Percentiles rank a stretch among this genome's conserved stretches.
phyloP scores from a whole-genome alignment of 495 filamentous ascomycete genomes.

The Penicillium desertorum region DNA sequence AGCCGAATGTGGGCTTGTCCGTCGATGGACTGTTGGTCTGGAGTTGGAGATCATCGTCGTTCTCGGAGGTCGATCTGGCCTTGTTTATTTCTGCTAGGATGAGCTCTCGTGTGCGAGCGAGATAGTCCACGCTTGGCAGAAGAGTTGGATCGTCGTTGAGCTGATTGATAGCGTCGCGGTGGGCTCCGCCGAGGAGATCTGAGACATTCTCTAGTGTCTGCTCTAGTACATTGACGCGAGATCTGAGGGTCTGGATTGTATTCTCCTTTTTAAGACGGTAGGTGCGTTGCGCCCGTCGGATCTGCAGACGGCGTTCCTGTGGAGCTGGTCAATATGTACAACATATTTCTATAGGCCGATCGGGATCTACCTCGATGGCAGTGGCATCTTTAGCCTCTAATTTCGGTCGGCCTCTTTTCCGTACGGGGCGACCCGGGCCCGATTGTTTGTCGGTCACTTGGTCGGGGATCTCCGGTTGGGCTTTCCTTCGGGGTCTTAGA shows the following conservation, averaged over 20 bases:
- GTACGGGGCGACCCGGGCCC: slow-evolving; percentile 18
- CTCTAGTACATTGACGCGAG: slow-evolving; percentile 66
- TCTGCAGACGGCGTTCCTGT: slow-evolving; percentile 70
- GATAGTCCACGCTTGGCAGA: neutral
- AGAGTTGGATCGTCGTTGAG: neutral
- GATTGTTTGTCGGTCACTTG: slow-evolving; percentile 1
- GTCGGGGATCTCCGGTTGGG: slow-evolving; percentile 20
- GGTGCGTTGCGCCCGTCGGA: slow-evolving; percentile 80
- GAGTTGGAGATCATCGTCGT: neutral
- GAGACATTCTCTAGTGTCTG: slow-evolving; percentile 69
- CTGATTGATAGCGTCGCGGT: neutral
- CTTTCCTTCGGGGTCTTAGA: slow-evolving; percentile 8
- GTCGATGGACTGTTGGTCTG: neutral
- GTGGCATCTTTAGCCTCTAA: slow-evolving; percentile 26
- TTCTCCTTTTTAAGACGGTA: slow-evolving; percentile 84
- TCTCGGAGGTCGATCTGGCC: neutral
- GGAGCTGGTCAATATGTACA: slow-evolving; percentile 2
- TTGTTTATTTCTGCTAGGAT: slow-evolving; percentile 23
- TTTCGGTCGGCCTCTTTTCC: slow-evolving; percentile 32
- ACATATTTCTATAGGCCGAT: neutral
- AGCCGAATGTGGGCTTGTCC: slow-evolving; percentile 21
- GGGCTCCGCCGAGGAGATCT: slow-evolving; percentile 50
- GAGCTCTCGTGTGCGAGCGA: slow-evolving; percentile 19
- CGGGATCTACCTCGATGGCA: slow-evolving; percentile 25
- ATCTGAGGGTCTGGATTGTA: slow-evolving; percentile 69